Evolutionary conservation across 345 rosid species (phyloP).

Genomic region (Balakata baccata): DNA sequence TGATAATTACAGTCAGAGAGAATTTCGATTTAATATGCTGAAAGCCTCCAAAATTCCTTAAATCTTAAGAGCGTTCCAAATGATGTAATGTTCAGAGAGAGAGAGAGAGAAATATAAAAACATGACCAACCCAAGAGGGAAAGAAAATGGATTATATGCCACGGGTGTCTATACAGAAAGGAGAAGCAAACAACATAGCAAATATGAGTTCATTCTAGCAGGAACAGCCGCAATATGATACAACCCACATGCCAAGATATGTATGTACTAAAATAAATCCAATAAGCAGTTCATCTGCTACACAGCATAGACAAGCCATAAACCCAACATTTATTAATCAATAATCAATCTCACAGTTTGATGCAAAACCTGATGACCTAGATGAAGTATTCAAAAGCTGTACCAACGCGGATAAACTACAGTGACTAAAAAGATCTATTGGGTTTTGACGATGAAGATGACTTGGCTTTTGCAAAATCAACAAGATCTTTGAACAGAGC

Average conservation of each 20-base stretch:
- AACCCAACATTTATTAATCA: slow-evolving; percentile 22
- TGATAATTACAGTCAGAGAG: no score
- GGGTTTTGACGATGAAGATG: slow-evolving; percentile 68
- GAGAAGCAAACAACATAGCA: not conserved
- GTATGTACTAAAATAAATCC: slow-evolving; percentile 17
- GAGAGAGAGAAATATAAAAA: no score
- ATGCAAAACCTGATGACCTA: slow-evolving; percentile 27
- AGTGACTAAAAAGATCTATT: slow-evolving; percentile 53
- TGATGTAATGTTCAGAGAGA: not conserved
- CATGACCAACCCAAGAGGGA: not conserved
- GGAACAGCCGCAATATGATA: slow-evolving; percentile 11
- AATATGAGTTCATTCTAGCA: no score
- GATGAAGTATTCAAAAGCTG: slow-evolving; percentile 23
- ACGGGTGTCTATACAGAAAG: not conserved
- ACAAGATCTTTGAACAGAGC: slow-evolving; percentile 84
- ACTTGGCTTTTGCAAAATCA: slow-evolving; percentile 83
- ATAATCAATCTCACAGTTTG: slow-evolving; percentile 20
- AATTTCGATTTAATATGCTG: no score
- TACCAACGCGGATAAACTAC: slow-evolving; percentile 29
- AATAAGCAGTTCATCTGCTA: slow-evolving; percentile 17
- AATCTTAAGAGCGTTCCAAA: no score
- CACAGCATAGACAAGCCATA: slow-evolving; percentile 23
- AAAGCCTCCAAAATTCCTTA: no score
- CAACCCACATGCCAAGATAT: slow-evolving; percentile 18
- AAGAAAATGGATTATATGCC: not conserved